Evolutionary conservation across 441 rosid genomes (phyloP).

Genomic region (Brassica balearica): DNA sequence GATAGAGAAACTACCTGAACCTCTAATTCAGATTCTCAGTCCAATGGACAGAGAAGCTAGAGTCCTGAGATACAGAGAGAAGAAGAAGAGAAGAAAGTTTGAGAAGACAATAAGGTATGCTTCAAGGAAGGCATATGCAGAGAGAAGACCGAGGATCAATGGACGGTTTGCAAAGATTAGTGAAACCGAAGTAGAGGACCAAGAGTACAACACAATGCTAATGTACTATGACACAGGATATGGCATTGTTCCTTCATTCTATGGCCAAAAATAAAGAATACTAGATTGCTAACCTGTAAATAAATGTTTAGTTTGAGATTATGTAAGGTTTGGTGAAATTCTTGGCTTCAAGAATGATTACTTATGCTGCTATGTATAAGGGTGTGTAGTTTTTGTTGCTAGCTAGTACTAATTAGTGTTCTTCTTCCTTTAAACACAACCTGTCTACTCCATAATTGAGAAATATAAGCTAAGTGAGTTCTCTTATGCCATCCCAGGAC

Average conservation of each 20-base stretch:
- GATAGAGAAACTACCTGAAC: conserved; percentile 57
- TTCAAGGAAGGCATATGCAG: conserved; percentile 96
- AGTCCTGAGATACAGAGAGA: conserved; percentile 91
- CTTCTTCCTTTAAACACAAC: conserved; percentile 12
- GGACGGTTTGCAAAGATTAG: conserved; percentile 90
- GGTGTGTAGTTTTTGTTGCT: conserved; percentile 27
- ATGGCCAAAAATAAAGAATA: conserved; percentile 16
- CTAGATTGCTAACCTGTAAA: conserved; percentile 31
- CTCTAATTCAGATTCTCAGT: conserved; percentile 60
- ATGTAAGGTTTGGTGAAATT: conserved; percentile 20
- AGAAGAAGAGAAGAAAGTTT: conserved; percentile 82
- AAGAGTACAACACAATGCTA: conserved; percentile 54
- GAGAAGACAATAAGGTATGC: conserved; percentile 98
- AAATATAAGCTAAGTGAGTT: not conserved
- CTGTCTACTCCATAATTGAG: not conserved
- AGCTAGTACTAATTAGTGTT: conserved; percentile 14
- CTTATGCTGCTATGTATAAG: conserved; percentile 16
- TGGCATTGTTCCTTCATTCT: conserved; percentile 75
- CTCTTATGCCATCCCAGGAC: not conserved
- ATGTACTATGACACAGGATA: conserved; percentile 56
- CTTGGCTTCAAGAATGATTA: conserved; percentile 23
- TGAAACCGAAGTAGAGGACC: conserved; percentile 60
- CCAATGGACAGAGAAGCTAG: conserved; percentile 93
- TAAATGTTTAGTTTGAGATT: conserved; percentile 31
- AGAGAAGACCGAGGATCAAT: conserved; percentile 87